These are phyloP conservation scores for Cerioporus squamosus DNA, from an alignment of 1,284 basidiomycete genomes.

Conservation along the genomic window DNA sequence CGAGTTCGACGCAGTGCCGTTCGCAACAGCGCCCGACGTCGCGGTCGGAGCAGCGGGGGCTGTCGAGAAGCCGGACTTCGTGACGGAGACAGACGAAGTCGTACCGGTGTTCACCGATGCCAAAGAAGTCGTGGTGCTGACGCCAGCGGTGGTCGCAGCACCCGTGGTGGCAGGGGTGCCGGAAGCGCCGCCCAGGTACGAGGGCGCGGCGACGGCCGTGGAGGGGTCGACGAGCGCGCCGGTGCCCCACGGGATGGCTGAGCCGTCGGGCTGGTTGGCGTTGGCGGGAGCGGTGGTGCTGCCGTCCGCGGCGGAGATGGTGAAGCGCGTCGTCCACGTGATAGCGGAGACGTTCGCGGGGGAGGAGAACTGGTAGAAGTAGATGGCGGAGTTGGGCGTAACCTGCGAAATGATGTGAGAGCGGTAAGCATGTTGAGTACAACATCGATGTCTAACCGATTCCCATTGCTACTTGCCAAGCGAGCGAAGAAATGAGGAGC, in stretches of 20 bases:
- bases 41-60: slow-evolving; percentile 1
- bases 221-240: slow-evolving; percentile 59
- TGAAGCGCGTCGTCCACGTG: slow-evolving; percentile 81
- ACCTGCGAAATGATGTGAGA: slow-evolving; percentile 47
- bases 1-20: not conserved
- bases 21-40: not conserved
- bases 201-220: slow-evolving; percentile 34
- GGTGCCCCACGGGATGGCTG: slow-evolving; percentile 69
- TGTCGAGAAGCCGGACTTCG: not conserved
- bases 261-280: slow-evolving; percentile 55
- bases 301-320: slow-evolving; percentile 65
- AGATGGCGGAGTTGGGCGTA: slow-evolving; percentile 68
- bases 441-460: not conserved
- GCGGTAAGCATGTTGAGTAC: not conserved
- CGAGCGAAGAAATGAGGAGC: not conserved
- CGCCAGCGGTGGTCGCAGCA: not conserved
- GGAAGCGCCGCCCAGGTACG: slow-evolving; percentile 14
- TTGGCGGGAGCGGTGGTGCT: slow-evolving; percentile 53
- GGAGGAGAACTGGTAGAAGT: slow-evolving; percentile 79
- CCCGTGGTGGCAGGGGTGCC: not conserved
- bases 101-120: not conserved
- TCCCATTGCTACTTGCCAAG: not conserved
- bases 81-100: not conserved
- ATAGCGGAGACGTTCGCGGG: slow-evolving; percentile 44
- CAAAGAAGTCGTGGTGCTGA: not conserved